Evolutionary conservation across 495 filamentous ascomycete genomes (phyloP).

Genomic region (Choiromyces venosus): DNA sequence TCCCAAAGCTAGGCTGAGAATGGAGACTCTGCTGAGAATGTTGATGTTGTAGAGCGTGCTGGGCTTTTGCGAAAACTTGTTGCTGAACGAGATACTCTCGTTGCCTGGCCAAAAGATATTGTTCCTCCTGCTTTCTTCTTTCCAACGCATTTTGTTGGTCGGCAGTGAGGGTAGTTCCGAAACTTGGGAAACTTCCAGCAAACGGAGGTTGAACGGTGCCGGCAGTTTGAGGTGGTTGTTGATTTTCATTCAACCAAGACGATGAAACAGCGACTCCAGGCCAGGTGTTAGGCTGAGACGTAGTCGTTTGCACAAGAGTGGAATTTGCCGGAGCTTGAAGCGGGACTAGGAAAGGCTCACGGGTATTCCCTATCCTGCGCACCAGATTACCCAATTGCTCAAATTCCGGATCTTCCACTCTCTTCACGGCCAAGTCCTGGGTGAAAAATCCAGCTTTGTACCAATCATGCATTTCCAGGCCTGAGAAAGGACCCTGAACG

Average conservation of each 20-base stretch:
- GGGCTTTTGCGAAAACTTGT: constrained; percentile 68
- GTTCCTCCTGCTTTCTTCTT: constrained; percentile 93
- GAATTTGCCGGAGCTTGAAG: constrained; percentile 58
- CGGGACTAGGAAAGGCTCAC: constrained; percentile 94
- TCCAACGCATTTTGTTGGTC: constrained; percentile 97
- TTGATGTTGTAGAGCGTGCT: constrained; percentile 76
- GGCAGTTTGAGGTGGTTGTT: constrained; percentile 40
- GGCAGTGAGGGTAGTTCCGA: constrained; percentile 93
- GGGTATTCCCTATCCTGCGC: constrained; percentile 90
- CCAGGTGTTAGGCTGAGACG: constrained; percentile 41
- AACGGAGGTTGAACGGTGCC: constrained; percentile 87
- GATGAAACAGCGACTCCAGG: constrained; percentile 41
- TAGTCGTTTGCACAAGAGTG: constrained; percentile 49
- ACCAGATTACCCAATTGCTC: constrained; percentile 95
- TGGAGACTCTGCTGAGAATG: constrained; percentile 91
- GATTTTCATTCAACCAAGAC: constrained; percentile 44
- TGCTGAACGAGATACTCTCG: constrained; percentile 88
- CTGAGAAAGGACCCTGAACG: constrained; percentile 89
- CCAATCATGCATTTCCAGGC: constrained; percentile 99
- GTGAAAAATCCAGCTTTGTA: constrained; percentile 98
- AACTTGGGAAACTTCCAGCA: constrained; percentile 87
- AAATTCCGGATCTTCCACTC: constrained; percentile 84
- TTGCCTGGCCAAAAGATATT: constrained; percentile 90
- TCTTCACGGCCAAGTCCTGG: constrained; percentile 86
- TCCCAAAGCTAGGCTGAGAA: constrained; percentile 50